Conservation (phyloP, 1,284 basidiomycete genomes). For the Melampsora occidentalis region DNA sequence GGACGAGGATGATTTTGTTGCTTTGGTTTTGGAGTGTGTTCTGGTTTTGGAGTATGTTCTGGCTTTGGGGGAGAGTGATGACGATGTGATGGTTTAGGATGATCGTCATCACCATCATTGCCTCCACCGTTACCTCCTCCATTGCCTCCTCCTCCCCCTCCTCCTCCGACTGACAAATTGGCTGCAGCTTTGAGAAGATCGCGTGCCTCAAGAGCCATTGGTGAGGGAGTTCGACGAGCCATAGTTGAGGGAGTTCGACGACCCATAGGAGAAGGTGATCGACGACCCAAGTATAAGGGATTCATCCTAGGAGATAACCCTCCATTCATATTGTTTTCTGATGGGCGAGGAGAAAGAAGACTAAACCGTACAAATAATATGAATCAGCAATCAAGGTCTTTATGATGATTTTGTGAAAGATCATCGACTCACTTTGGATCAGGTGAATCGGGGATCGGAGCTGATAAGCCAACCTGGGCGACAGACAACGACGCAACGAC, state of each 20-base stretch:
- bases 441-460: slow-evolving; percentile 13
- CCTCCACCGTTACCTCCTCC: background rate
- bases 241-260: background rate
- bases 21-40: background rate
- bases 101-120: background rate
- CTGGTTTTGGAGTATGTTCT: slow-evolving; percentile 2
- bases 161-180: background rate
- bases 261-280: background rate
- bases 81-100: background rate
- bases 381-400: background rate
- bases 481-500: slow-evolving; percentile 39
- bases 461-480: slow-evolving; percentile 30
- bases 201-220: no score
- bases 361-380: background rate
- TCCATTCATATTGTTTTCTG: background rate
- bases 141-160: slow-evolving; percentile 2
- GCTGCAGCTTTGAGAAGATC: background rate
- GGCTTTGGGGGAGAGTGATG: slow-evolving; percentile 7
- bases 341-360: slow-evolving; percentile 14
- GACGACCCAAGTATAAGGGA: slow-evolving; percentile 6
- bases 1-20: background rate
- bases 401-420: background rate
- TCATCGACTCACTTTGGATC: slow-evolving; percentile 11
- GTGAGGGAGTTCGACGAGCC: background rate
- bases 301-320: slow-evolving; percentile 5